A percentile compares a stretch with the other conserved stretches of the same genome.
Evolutionary conservation across 768 basidiomycete species (phyloP).

Genomic region (Gautieria morchelliformis): DNA sequence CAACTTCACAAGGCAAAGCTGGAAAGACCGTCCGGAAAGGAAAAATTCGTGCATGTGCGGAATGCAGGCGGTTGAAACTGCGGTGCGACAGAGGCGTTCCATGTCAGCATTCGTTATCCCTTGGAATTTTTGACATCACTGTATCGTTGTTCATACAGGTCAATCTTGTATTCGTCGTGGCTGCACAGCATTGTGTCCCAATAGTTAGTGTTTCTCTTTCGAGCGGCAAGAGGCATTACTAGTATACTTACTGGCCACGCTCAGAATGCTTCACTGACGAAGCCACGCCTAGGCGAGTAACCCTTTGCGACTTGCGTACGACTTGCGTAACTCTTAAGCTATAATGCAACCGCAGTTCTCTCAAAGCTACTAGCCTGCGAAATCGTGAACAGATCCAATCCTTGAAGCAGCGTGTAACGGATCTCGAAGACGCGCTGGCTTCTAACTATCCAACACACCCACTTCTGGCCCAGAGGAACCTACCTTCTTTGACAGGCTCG

Average conservation of each 20-base stretch:
- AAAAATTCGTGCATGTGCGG: slow-evolving; percentile 3
- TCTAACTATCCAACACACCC: not conserved
- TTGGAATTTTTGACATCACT: not conserved
- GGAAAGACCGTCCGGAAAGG: not conserved
- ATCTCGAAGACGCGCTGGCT: not conserved
- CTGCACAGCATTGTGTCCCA: not conserved
- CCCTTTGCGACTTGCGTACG: not conserved
- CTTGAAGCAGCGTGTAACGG: not conserved
- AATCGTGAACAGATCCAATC: slow-evolving; percentile 5
- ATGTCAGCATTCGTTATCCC: not conserved
- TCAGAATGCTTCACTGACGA: slow-evolving; percentile 6
- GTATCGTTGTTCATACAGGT: not conserved
- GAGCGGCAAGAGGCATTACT: not conserved
- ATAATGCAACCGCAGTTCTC: not conserved
- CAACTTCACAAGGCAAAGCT: no score
- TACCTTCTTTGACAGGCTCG: not conserved
- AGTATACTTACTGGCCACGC: not conserved
- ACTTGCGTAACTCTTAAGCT: no score
- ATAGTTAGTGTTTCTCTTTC: not conserved
- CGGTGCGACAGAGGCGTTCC: slow-evolving; percentile 2
- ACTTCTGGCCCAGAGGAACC: not conserved
- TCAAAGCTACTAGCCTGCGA: slow-evolving; percentile 3
- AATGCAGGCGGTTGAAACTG: slow-evolving; percentile 3
- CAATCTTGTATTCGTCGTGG: slow-evolving; percentile 5
- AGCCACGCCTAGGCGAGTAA: slow-evolving; percentile 2